phyloP scores from a whole-genome alignment of 2,329 filamentous ascomycete genomes.

The Myriosclerotinia scirpicola region DNA sequence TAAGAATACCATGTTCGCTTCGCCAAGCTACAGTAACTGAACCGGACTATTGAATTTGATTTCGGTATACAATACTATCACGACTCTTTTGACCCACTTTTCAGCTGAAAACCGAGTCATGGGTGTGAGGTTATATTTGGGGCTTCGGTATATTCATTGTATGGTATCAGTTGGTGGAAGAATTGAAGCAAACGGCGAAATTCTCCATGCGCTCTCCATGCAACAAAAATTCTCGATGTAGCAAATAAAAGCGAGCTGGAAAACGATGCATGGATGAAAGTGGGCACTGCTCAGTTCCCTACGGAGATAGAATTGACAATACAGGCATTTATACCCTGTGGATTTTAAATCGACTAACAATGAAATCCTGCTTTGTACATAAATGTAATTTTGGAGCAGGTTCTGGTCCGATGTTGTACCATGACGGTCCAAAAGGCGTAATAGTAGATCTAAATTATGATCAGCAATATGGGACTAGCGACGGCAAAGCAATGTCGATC shows the following conservation, averaged over 20 bases:
- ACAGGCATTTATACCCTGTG: not conserved
- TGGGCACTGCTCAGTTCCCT: not conserved
- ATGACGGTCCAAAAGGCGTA: not conserved
- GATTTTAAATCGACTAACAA: not conserved
- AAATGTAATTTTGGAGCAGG: not conserved
- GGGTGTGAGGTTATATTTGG: constrained; percentile 14
- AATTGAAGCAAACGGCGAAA: not conserved
- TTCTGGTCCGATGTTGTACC: constrained; percentile 6
- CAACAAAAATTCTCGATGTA: not conserved
- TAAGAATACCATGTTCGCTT: constrained; percentile 4
- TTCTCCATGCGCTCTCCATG: not conserved
- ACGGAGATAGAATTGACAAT: not conserved
- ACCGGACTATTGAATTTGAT: constrained; percentile 14
- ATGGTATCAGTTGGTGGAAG: not conserved
- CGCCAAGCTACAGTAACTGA: constrained; percentile 4
- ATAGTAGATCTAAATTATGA: not conserved
- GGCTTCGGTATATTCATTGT: not conserved
- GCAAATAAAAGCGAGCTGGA: not conserved
- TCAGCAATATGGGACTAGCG: constrained; percentile 13
- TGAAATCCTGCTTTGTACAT: not conserved
- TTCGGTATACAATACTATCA: constrained; percentile 18
- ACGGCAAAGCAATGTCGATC: constrained; percentile 4
- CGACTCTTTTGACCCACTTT: not conserved
- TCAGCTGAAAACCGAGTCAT: constrained; percentile 14
- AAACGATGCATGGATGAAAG: not conserved